Evolutionary conservation across 208 protist species (phyloP), one percentile per base, ranked within the genome.

Genomic region (Acanthamoeba quina): DNA sequence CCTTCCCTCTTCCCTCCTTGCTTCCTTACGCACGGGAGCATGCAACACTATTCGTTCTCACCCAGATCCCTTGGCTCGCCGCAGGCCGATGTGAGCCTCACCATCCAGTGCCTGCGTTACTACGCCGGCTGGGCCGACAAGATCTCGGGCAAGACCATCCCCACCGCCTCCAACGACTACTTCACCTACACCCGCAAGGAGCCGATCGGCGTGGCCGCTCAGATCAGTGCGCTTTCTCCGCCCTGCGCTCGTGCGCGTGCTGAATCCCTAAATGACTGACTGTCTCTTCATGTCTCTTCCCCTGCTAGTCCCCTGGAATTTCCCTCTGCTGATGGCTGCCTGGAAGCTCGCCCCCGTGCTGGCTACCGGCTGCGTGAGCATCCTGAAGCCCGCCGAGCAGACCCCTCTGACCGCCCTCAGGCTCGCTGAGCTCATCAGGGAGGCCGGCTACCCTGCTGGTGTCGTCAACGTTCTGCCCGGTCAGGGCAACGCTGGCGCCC

Each of bases 121-220:
- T 98, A 97, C 96, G 98, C 97, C 5, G 98, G 98, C 54, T 98
- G 96, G 83, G 97, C 98, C 11, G 98, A 98, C 94, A 99, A 99
- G 97, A 95, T 98, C 78, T 95, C 97, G 44, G 98, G 98, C 82
- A 95, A 98, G 92, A 92, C 97, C 17, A 96, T 96, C 56, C 97
- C 97, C 52, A 93, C 96, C 34, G 76, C 78, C 37, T 44, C 41
- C 15, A 34, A 21, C 94, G 96, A 98, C 66, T 95, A 95, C 93
- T 95, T 98, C 62, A 95, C 82, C 31, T 95, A 97, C 34, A 97
- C 98, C 66, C 96, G 96, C 94, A 96, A 97, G 34, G 97, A 98
- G 94, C 96, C 98, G 1, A 86, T 98, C 19, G 98, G 98, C 56
- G 98, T 98, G 70, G 97, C 95, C 90, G 98, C 95, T 4, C 96